Evolutionary conservation across 257 asterid species (phyloP).

Genomic region (Dorcoceras hygrometricum): DNA sequence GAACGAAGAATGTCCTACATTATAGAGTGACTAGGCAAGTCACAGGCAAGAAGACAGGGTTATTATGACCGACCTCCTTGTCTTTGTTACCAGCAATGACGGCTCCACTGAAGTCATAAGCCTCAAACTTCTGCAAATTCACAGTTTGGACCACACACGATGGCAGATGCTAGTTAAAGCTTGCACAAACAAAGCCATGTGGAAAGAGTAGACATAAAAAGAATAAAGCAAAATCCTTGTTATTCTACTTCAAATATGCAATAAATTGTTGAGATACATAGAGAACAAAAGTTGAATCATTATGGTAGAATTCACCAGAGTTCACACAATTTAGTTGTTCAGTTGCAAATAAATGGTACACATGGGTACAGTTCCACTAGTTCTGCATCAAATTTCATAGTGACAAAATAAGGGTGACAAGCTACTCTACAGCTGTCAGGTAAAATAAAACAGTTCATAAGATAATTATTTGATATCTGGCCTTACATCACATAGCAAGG

Average conservation of each 20-base stretch:
- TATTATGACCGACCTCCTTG: constrained; percentile 63
- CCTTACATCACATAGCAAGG: background rate
- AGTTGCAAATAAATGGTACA: too few relatives aligned
- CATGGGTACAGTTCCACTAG: too few relatives aligned
- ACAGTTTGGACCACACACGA: background rate
- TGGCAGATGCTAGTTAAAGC: background rate
- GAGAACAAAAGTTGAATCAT: background rate
- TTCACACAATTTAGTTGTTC: too few relatives aligned
- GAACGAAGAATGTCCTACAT: background rate
- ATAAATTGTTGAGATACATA: background rate
- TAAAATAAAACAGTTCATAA: background rate
- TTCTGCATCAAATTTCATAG: too few relatives aligned
- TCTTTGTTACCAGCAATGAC: constrained; percentile 81
- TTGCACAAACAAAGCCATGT: background rate
- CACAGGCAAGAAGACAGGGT: constrained; percentile 8
- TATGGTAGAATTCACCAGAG: too few relatives aligned
- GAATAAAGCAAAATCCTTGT: background rate
- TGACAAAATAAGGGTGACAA: background rate
- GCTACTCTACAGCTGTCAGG: background rate
- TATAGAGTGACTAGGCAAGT: constrained; percentile 14
- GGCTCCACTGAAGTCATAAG: constrained; percentile 66
- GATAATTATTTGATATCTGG: background rate
- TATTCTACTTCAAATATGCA: background rate
- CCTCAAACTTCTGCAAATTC: constrained; percentile 79
- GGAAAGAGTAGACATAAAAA: background rate